Evolutionary conservation across 169 alveolate genomes (phyloP).

Genomic region (Plasmodium reichenowi): DNA sequence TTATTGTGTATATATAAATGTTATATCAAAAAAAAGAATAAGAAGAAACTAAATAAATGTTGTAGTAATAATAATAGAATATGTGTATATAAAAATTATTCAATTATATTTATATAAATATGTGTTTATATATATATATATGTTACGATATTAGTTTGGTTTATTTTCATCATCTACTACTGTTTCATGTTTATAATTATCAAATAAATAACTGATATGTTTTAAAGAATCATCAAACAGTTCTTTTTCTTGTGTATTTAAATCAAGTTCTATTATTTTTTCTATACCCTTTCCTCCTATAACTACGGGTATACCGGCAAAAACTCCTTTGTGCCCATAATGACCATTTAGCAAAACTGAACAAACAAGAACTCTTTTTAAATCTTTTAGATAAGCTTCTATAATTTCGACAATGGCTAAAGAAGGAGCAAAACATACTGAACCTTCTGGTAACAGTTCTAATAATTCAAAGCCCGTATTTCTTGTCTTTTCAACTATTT

Average conservation of each 20-base stretch:
- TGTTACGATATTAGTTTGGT: constrained; percentile 21
- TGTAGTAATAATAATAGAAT: not conserved
- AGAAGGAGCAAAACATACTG: constrained; percentile 87
- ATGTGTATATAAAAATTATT: not conserved
- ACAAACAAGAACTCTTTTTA: constrained; percentile 84
- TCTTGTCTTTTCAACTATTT: constrained; percentile 83
- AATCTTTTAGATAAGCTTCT: constrained; percentile 84
- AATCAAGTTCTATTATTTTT: constrained; percentile 79
- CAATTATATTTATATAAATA: not conserved
- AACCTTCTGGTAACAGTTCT: constrained; percentile 82
- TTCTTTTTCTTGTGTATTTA: constrained; percentile 79
- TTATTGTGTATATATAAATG: too few species aligned
- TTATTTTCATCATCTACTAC: constrained; percentile 52
- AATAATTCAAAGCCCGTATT: constrained; percentile 82
- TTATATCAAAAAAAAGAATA: not conserved
- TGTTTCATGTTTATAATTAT: constrained; percentile 71
- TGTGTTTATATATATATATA: not conserved
- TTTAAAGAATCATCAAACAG: constrained; percentile 79
- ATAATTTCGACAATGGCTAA: constrained; percentile 84
- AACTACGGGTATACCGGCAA: constrained; percentile 86
- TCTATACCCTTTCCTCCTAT: constrained; percentile 86
- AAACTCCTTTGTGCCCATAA: constrained; percentile 84
- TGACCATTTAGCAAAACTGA: constrained; percentile 83
- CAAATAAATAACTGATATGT: constrained; percentile 67
- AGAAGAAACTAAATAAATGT: not conserved